Evolutionary conservation across 768 basidiomycete species (phyloP), one percentile per base, ranked within the genome.

Genomic region (Mycena galopus): DNA sequence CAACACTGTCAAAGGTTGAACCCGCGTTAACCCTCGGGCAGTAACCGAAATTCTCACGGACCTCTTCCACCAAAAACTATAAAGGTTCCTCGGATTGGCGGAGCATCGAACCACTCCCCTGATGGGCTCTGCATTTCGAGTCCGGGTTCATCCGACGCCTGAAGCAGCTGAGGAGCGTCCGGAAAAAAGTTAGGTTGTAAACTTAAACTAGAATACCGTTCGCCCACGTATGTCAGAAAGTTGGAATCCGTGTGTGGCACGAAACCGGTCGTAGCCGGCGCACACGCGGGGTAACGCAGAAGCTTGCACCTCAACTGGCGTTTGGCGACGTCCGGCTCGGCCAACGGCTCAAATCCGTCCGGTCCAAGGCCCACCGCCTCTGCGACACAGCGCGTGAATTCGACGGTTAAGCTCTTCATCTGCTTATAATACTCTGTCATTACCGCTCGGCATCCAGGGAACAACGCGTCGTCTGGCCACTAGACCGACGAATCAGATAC

Each of bases 301-400:
- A 71, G 62, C 73, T 74, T 74, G 67, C 73, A 74, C 25, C 73
- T 62, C 16, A 71, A 32, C 66, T 74, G 73, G n/a, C 69, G 73
- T 35, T 39, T 63, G n/a, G 60, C 35, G 35, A 71, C 32, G 50
- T 74, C 69, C 11, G 44, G 21, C 62, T 71, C 73, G 23, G 58
- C 65, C 19, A 71, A 50, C 17, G 65, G 39, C n/a, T n/a, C n/a
- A n/a, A n/a, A n/a, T n/a, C n/a, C n/a, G n/a, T n/a, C n/a, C n/a
- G n/a, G n/a, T n/a, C n/a, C n/a, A n/a, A n/a, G n/a, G n/a, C n/a
- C n/a, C n/a, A n/a, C n/a, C n/a, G n/a, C n/a, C n/a, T n/a, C n/a
- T n/a, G n/a, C n/a, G n/a, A n/a, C n/a, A n/a, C n/a, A n/a, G n/a
- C n/a, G n/a, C n/a, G n/a, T n/a, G n/a, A n/a, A n/a, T n/a, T n/a